phyloP scores from a whole-genome alignment of 2,329 filamentous ascomycete species.

The Nemania sp. region DNA sequence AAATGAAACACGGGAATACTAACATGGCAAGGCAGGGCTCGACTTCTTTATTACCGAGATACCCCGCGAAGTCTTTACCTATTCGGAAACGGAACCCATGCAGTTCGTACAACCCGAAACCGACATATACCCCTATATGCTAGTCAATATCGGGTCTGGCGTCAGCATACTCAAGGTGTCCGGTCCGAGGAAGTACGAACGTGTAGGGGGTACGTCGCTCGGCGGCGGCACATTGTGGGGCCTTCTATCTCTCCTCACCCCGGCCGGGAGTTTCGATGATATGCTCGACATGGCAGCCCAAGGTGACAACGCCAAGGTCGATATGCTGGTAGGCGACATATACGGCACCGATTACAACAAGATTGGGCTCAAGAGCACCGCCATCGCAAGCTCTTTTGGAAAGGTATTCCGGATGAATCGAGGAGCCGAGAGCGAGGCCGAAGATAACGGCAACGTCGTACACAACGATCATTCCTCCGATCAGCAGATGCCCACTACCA shows the following conservation, averaged over 20 bases:
- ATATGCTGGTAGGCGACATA: slow-evolving; percentile 97
- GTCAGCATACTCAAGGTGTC: slow-evolving; percentile 98
- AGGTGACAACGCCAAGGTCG: slow-evolving; percentile 92
- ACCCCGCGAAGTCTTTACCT: slow-evolving; percentile 95
- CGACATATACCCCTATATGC: slow-evolving; percentile 90
- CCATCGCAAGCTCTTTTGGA: slow-evolving; percentile 95
- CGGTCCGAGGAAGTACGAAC: slow-evolving; percentile 84
- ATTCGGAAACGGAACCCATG: slow-evolving; percentile 91
- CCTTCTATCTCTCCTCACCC: slow-evolving; percentile 88
- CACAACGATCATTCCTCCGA: slow-evolving; percentile 56
- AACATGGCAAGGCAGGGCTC: slow-evolving; percentile 68
- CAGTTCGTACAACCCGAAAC: slow-evolving; percentile 84
- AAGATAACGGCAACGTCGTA: slow-evolving; percentile 73
- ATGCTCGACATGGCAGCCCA: slow-evolving; percentile 93
- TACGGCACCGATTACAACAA: slow-evolving; percentile 97
- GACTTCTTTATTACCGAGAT: slow-evolving; percentile 99
- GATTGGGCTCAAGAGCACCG: slow-evolving; percentile 94
- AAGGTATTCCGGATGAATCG: slow-evolving; percentile 96
- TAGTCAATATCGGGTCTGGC: slow-evolving; percentile 98
- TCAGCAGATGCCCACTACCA: slow-evolving; percentile 25
- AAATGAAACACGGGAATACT: slow-evolving; percentile 26
- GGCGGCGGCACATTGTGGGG: slow-evolving; percentile 99
- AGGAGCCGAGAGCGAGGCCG: slow-evolving; percentile 81
- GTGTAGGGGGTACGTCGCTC: slow-evolving; percentile 93
- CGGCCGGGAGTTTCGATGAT: slow-evolving; percentile 95